phyloP scores from a whole-genome alignment of 441 rosid genomes.

The Geranium incanum region DNA sequence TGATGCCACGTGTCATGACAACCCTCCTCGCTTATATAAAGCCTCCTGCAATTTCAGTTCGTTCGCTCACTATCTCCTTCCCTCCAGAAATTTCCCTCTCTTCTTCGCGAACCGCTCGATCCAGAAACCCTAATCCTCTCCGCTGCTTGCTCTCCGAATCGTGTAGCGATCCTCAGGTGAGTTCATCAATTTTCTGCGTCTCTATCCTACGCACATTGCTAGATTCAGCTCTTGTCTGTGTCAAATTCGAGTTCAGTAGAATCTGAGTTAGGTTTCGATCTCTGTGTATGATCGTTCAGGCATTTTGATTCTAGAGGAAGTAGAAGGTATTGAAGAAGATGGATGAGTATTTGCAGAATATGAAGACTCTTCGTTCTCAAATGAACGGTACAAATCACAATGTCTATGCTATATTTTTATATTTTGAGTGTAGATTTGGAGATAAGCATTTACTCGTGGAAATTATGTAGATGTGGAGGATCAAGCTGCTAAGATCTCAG shows the following conservation, averaged over 20 bases:
- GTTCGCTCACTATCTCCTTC: neutral
- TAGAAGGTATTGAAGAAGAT: slow-evolving; percentile 27
- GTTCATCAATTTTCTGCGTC: neutral
- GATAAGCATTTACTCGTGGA: neutral
- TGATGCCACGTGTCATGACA: no score
- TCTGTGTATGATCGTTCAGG: slow-evolving; percentile 8
- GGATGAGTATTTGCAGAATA: slow-evolving; percentile 68
- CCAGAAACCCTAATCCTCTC: neutral
- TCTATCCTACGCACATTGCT: neutral
- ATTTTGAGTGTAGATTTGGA: neutral
- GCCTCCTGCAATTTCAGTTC: neutral
- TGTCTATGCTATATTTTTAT: slow-evolving; percentile 12
- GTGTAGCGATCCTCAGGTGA: neutral
- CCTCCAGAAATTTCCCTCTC: neutral
- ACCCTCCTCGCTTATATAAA: no score
- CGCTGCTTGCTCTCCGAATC: neutral
- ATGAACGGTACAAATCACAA: slow-evolving; percentile 43
- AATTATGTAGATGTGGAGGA: slow-evolving; percentile 59
- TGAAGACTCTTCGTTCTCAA: slow-evolving; percentile 60
- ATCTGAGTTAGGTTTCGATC: neutral
- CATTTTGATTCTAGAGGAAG: slow-evolving; percentile 14
- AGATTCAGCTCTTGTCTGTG: neutral
- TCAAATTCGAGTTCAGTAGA: neutral
- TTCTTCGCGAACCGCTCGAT: neutral
- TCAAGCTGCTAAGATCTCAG: slow-evolving; percentile 57